These are phyloP conservation scores for Metschnikowia hibisci DNA, from an alignment of 805 yeast species.

Conservation along the genomic window DNA sequence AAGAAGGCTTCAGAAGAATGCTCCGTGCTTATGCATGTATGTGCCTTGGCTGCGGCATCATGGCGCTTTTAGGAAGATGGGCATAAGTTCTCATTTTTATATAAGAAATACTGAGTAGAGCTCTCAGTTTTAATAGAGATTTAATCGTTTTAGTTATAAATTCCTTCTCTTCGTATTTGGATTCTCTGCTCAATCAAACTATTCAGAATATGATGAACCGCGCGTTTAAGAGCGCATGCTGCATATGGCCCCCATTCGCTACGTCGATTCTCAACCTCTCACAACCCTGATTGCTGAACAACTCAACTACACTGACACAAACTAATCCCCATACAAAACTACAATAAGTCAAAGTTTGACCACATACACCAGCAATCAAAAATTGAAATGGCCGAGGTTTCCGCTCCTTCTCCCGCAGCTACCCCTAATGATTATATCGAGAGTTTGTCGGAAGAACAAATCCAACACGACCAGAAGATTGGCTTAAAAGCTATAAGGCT, in stretches of 20 bases:
- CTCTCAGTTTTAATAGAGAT: background rate
- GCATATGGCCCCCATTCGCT: background rate
- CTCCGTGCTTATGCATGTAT: constrained; percentile 24
- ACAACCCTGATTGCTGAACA: background rate
- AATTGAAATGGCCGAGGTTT: constrained; percentile 19
- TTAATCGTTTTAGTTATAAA: background rate
- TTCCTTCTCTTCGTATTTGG: too few relatives aligned
- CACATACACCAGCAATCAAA: background rate
- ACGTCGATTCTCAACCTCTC: constrained; percentile 4
- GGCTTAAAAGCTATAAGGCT: constrained; percentile 79
- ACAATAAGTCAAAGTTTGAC: too few relatives aligned
- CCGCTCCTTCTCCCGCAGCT: constrained; percentile 21
- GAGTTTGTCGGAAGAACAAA: constrained; percentile 38
- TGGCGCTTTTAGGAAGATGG: constrained; percentile 36
- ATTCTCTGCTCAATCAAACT: too few relatives aligned
- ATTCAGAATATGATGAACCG: background rate
- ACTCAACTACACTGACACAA: background rate
- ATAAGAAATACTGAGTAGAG: background rate
- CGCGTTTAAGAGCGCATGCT: constrained; percentile 2
- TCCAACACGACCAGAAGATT: constrained; percentile 59
- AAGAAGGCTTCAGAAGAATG: constrained; percentile 19
- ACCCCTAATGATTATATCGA: constrained; percentile 43
- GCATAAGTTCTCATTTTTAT: constrained; percentile 18
- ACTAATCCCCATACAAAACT: too few relatives aligned
- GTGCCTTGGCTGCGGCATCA: constrained; percentile 26